These are phyloP conservation scores for Aspergillus luchuensis DNA, from an alignment of 2,329 filamentous ascomycete species.

Conservation along the genomic window DNA sequence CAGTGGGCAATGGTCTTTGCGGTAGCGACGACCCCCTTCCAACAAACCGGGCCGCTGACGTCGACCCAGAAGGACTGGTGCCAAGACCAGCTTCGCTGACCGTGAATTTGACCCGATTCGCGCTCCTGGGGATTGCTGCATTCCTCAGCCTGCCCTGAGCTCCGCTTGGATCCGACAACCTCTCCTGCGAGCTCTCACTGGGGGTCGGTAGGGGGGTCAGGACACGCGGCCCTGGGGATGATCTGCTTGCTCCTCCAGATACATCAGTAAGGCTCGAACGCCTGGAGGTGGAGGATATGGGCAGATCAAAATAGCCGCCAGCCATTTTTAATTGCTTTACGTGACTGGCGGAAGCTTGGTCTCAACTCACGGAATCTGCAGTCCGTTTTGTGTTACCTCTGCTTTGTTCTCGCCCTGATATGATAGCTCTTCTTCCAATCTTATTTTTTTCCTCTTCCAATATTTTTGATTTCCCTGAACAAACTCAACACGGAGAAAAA, in stretches of 20 bases:
- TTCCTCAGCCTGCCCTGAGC: conserved; percentile 39
- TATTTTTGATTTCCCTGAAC: background rate
- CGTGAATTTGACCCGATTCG: conserved; percentile 40
- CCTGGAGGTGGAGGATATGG: conserved; percentile 28
- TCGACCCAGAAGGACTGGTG: conserved; percentile 24
- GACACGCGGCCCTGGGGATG: conserved; percentile 28
- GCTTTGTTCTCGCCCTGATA: background rate
- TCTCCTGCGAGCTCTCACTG: conserved; percentile 28
- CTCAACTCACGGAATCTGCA: conserved; percentile 9
- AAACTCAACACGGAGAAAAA: background rate
- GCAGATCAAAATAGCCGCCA: conserved; percentile 39
- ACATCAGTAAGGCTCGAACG: conserved; percentile 30
- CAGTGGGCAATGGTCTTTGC: conserved; percentile 37
- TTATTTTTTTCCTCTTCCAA: background rate
- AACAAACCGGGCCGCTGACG: conserved; percentile 33
- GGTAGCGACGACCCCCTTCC: conserved; percentile 33
- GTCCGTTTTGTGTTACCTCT: conserved; percentile 16
- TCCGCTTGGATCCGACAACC: conserved; percentile 24
- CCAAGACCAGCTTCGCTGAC: conserved; percentile 27
- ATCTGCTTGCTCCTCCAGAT: conserved; percentile 22
- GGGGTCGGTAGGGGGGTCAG: conserved; percentile 24
- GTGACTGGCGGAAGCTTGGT: conserved; percentile 5
- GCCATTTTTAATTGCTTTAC: conserved; percentile 30
- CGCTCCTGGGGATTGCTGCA: conserved; percentile 39
- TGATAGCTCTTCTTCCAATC: background rate